Conservation (phyloP, 768 basidiomycete species). For the Pisolithus orientalis region DNA sequence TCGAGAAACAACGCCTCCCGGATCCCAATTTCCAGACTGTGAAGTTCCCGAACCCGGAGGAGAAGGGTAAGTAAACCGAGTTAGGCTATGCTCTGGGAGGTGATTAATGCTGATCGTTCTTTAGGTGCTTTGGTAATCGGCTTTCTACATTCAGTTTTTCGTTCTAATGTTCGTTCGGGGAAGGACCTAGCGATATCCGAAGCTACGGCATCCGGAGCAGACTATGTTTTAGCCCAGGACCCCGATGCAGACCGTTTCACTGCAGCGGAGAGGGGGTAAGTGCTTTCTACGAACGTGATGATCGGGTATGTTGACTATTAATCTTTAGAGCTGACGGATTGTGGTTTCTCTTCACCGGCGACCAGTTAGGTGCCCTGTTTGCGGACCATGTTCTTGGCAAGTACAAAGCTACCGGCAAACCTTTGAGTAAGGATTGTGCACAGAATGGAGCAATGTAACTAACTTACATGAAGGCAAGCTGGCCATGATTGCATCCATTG, state of each 20-base stretch:
- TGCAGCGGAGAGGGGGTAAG: constrained; percentile 64
- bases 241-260: constrained; percentile 84
- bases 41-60: constrained; percentile 84
- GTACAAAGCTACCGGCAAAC: constrained; percentile 41
- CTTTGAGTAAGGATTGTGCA: constrained; percentile 34
- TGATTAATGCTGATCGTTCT: not conserved
- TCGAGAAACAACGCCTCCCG: constrained; percentile 60
- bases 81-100: not conserved
- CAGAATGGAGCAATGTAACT: constrained; percentile 24
- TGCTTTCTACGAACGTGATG: not conserved
- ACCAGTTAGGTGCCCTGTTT: constrained; percentile 67
- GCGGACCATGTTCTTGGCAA: constrained; percentile 39
- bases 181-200: constrained; percentile 68
- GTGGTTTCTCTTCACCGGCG: constrained; percentile 77
- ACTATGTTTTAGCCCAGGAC: constrained; percentile 81
- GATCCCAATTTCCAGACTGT: constrained; percentile 87
- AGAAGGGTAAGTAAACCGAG: constrained; percentile 51
- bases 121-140: constrained; percentile 44
- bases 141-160: not conserved
- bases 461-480: constrained; percentile 44
- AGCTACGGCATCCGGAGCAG: constrained; percentile 46
- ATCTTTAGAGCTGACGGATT: constrained; percentile 31
- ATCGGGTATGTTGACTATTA: constrained; percentile 3
- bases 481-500: constrained; percentile 85
- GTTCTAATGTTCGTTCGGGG: not conserved